Base-by-base conservation (phyloP, 352 stramenopile genomes). In the Phytopythium litorale region DNA sequence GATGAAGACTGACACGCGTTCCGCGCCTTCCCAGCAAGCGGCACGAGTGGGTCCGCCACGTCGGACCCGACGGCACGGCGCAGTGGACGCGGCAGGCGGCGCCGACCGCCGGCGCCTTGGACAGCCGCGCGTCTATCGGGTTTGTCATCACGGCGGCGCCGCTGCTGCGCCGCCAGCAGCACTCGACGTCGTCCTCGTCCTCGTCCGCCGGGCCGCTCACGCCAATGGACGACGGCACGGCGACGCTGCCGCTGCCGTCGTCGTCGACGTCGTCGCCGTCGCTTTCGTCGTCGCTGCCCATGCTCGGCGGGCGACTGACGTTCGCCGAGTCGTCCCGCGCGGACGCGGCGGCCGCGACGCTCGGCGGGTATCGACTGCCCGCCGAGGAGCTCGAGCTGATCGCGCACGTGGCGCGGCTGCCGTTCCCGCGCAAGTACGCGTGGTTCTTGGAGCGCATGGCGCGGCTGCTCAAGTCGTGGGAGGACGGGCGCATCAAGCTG, bases 401-500 rank as follows among this genome's bases (percentile, higher is more conserved):
- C 48, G 79, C 91, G 50, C 62, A 86, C 38, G 79, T 91, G 33
- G 81, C 70, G n/a, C 66, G 80, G 51, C 64, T 91, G 23, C 70
- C 84, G 21, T 95, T 95, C 65, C 75, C 79, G 15, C 76, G 80
- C 43, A 95, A 95, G 60, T 93, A 90, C 65, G 68, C 84, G 53
- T 95, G 86, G 86, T 95, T 95, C 63, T 64, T 95, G 7, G 79
- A 93, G 42, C 75, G 83, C 46, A 91, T 90, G 74, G 75, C 73
- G 21, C 70, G 65, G 7, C 48, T 93, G 43, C 63, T 93, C 45
- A 72, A 82, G 45, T 79, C 78, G 54, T 92, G 83, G 79, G 80
- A 91, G 58, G 82, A 92, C 73, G 84, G 84, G 5, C 84, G 84
- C n/a, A 87, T 95, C 58, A 93, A 93, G 66, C 64, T 95, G 56